Percentiles rank a stretch among this genome's conserved stretches.
phyloP scores from a whole-genome alignment of 2,329 filamentous ascomycete species.

The Aspergillus fumigatus region DNA sequence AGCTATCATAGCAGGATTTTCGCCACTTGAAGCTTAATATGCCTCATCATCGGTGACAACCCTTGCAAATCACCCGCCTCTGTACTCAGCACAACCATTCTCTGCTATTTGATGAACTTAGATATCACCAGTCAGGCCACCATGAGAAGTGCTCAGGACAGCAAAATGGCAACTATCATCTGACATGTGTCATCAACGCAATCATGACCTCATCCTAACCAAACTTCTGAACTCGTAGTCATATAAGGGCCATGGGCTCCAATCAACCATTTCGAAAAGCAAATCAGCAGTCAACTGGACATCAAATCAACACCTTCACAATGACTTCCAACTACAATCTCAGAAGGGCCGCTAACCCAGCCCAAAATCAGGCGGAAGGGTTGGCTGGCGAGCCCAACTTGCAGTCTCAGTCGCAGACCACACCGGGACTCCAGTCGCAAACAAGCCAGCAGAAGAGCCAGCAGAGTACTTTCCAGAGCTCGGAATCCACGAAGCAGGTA shows the following conservation, averaged over 20 bases:
- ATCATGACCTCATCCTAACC: slow-evolving; percentile 7
- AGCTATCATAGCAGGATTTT: neutral
- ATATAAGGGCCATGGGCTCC: neutral
- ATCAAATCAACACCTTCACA: neutral
- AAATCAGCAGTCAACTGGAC: neutral
- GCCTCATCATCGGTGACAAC: neutral
- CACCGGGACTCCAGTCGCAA: neutral
- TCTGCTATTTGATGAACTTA: neutral
- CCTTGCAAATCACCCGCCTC: neutral
- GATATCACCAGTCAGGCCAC: neutral
- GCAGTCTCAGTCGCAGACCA: neutral
- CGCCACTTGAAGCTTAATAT: neutral
- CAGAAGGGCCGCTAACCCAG: slow-evolving; percentile 39
- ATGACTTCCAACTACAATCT: slow-evolving; percentile 30
- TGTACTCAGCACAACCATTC: neutral
- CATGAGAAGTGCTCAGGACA: neutral
- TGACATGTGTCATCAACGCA: slow-evolving; percentile 1
- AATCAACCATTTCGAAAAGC: neutral
- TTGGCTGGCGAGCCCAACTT: slow-evolving; percentile 30
- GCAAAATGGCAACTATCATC: neutral
- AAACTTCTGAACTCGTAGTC: neutral
- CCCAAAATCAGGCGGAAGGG: slow-evolving; percentile 43
- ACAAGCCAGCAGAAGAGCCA: neutral
- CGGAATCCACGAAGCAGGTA: neutral
- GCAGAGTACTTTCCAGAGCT: neutral